Percentiles rank a stretch among this genome's conserved stretches.
phyloP scores from a whole-genome alignment of 140 eudicot species.

The Erigeron philadelphicus region DNA sequence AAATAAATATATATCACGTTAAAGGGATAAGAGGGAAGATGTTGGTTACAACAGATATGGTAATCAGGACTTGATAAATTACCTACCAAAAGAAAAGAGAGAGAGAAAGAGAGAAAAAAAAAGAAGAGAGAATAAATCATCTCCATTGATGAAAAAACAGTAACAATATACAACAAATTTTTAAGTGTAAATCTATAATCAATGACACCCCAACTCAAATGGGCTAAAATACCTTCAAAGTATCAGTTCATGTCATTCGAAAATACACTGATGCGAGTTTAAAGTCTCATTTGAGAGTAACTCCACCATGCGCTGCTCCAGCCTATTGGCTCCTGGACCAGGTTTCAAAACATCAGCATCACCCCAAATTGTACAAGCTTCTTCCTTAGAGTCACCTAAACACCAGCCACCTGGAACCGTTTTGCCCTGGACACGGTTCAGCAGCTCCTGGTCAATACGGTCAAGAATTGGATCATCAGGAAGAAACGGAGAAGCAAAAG shows the following conservation, averaged over 20 bases:
- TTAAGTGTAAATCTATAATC: background rate
- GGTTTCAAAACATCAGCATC: constrained; percentile 89
- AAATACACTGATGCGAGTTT: constrained; percentile 51
- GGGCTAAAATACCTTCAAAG: background rate
- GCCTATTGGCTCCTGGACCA: constrained; percentile 66
- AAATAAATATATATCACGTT: too few relatives aligned
- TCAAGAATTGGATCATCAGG: constrained; percentile 65
- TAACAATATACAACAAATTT: constrained; percentile 1
- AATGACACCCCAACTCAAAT: background rate
- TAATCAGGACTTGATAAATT: too few relatives aligned
- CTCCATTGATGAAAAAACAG: background rate
- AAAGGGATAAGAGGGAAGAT: too few relatives aligned
- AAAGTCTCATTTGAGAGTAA: constrained; percentile 45
- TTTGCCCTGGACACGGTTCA: constrained; percentile 49
- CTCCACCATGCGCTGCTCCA: constrained; percentile 52
- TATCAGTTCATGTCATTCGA: constrained; percentile 33
- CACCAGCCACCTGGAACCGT: constrained; percentile 98
- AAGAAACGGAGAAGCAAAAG: constrained; percentile 67
- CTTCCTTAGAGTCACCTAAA: constrained; percentile 46
- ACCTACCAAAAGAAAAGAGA: too few relatives aligned
- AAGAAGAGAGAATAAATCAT: too few relatives aligned
- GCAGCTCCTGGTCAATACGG: constrained; percentile 58
- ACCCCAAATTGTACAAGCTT: constrained; percentile 67
- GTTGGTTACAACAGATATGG: too few relatives aligned
- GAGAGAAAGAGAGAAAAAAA: too few relatives aligned